phyloP scores from a whole-genome alignment of 2,329 filamentous ascomycete species.

The Tolypocladium sp. region DNA sequence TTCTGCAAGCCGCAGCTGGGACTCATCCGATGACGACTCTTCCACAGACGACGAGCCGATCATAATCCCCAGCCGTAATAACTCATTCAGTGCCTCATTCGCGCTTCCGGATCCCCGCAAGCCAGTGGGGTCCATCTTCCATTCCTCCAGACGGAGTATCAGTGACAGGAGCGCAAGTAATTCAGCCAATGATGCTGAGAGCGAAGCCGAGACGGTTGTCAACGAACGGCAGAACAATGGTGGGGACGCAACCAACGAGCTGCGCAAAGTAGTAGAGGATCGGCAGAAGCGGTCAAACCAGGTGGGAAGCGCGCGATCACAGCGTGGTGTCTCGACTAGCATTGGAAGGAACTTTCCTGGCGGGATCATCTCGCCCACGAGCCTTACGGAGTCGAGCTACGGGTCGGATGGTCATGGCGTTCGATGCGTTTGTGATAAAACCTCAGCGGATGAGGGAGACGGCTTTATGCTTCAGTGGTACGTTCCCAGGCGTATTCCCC shows the following conservation, averaged over 20 bases:
- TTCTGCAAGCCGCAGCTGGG: conserved; percentile 25
- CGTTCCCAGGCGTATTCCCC: conserved; percentile 9
- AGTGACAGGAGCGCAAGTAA: conserved; percentile 41
- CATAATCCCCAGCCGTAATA: conserved; percentile 51
- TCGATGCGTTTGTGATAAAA: conserved; percentile 47
- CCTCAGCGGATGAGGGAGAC: conserved; percentile 33
- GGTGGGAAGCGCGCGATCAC: conserved; percentile 18
- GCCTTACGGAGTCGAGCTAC: conserved; percentile 38
- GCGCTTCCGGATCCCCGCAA: conserved; percentile 44
- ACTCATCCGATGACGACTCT: conserved; percentile 43
- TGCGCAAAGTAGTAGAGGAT: conserved; percentile 47
- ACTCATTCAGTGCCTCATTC: conserved; percentile 45
- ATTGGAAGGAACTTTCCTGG: conserved; percentile 20
- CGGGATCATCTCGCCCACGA: conserved; percentile 40
- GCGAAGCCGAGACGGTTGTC: conserved; percentile 50
- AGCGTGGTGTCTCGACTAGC: conserved; percentile 23
- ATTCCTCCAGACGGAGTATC: conserved; percentile 35
- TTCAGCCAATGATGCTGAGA: conserved; percentile 34
- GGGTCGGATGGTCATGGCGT: conserved; percentile 33
- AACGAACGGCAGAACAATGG: conserved; percentile 32
- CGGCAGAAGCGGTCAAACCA: conserved; percentile 34
- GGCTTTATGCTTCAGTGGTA: conserved; percentile 58
- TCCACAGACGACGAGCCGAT: conserved; percentile 58
- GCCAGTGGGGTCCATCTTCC: conserved; percentile 38
- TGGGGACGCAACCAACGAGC: conserved; percentile 51